Evolutionary conservation across 176 grass and related monocot genomes (phyloP).

Genomic region (Calamus simplicifolius): DNA sequence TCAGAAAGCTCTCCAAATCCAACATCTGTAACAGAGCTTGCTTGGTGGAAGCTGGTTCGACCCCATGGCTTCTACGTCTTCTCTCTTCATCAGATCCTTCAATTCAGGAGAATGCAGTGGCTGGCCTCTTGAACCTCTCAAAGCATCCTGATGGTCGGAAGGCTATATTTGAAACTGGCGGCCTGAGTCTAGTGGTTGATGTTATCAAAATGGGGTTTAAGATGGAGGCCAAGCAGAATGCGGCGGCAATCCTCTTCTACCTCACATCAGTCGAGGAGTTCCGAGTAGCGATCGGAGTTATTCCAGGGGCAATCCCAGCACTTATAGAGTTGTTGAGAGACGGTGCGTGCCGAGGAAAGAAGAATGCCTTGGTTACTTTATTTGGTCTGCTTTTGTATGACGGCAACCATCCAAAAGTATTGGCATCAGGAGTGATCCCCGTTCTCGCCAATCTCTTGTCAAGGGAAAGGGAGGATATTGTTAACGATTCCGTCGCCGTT

Average conservation of each 20-base stretch:
- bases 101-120: conserved; percentile 53
- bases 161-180: conserved; percentile 48
- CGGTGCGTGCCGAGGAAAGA: conserved; percentile 41
- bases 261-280: conserved; percentile 53
- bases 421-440: conserved; percentile 39
- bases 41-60: conserved; percentile 49
- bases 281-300: conserved; percentile 46
- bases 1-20: conserved; percentile 61
- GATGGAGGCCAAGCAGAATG: conserved; percentile 57
- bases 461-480: conserved; percentile 31
- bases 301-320: conserved; percentile 53
- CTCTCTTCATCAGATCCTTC: conserved; percentile 34
- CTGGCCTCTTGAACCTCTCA: conserved; percentile 52
- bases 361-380: conserved; percentile 62
- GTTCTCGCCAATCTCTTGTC: conserved; percentile 36
- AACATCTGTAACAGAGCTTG: conserved; percentile 60
- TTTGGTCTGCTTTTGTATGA: conserved; percentile 41
- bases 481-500: conserved; percentile 36
- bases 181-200: conserved; percentile 50
- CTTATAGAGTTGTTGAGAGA: conserved; percentile 44
- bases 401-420: conserved; percentile 16
- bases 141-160: conserved; percentile 49
- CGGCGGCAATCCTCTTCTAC: conserved; percentile 74
- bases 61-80: conserved; percentile 70
- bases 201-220: conserved; percentile 33